Evolutionary conservation across 2,329 filamentous ascomycete species (phyloP), one percentile per base, ranked within the genome.

Genomic region (Coniochaeta prunicola): DNA sequence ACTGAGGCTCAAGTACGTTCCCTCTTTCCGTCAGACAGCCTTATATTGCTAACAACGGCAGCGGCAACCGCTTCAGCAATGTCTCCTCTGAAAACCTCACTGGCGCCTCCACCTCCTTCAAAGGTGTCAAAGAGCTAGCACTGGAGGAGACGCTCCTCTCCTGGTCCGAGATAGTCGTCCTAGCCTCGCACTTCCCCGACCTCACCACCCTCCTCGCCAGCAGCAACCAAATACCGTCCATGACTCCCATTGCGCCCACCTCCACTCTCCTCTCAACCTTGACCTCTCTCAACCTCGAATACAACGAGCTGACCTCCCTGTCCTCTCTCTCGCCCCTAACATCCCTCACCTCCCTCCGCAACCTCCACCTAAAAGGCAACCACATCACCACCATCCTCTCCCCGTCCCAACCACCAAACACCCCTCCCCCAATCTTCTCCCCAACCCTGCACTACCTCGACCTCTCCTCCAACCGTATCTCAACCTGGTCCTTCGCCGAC

Each of bases 311-410:
- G 67, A 76, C 75, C 1, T 75, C 77, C 8, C 70, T 92, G 21
- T 74, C 78, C 1, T 82, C 86, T 55, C 64, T 92, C 3, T 69
- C 75, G 2, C 74, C 79, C 28, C 76, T 93, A 4, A 66, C 78
- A 2, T 63, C 69, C 24, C 71, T 89, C 26, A 68, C 70, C 1
- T 73, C 76, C 33, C 77, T 90, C 13, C 80, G 81, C 55, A 83
- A 80, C 57, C 74, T 87, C 0, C 82, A 92, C 57, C 80, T 97
- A 57, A 93, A 96, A 65, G 85, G 87, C 56, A 96, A 96, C 74
- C 79, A 77, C 56, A 89, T 96, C 62, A 74, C 75, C 17, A 67
- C 72, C 17, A 70, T 81, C 26, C 64, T 68, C 17, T 57, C 64
- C 58, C 59, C 68, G 57, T 42, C 67, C 70, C 26, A 56, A 70